These are phyloP conservation scores for Bipolaris sorokiniana DNA, from an alignment of 2,329 filamentous ascomycete species.

Conservation along the genomic window DNA sequence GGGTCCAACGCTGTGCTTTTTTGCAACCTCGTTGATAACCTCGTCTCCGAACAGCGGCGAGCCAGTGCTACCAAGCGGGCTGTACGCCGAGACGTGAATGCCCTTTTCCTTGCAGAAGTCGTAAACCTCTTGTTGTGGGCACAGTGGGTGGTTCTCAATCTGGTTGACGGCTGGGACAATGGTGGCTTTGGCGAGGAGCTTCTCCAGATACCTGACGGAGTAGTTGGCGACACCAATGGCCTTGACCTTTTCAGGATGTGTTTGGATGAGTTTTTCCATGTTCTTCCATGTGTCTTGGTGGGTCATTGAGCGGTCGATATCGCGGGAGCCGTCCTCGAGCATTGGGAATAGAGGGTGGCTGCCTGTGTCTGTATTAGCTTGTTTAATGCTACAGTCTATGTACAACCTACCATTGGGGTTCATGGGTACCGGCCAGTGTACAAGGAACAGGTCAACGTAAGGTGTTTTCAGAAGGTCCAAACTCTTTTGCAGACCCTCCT, in stretches of 20 bases:
- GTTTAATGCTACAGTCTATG: background rate
- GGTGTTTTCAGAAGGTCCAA: conserved; percentile 75
- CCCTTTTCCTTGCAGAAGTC: conserved; percentile 71
- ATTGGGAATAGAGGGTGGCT: conserved; percentile 78
- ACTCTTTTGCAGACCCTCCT: conserved; percentile 73
- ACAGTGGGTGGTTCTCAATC: conserved; percentile 75
- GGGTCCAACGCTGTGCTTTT: conserved; percentile 56
- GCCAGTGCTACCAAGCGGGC: conserved; percentile 57
- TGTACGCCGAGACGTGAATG: conserved; percentile 75
- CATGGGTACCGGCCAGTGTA: conserved; percentile 85
- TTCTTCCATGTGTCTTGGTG: conserved; percentile 79
- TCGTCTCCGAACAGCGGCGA: conserved; percentile 57
- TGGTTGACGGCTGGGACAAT: conserved; percentile 72
- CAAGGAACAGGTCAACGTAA: conserved; percentile 80
- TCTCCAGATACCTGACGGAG: conserved; percentile 55
- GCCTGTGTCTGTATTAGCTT: conserved; percentile 47
- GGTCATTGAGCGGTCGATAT: conserved; percentile 71
- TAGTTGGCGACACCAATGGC: conserved; percentile 60
- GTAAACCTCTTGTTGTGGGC: conserved; percentile 75
- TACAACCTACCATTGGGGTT: conserved; percentile 68
- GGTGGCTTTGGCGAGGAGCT: conserved; percentile 63
- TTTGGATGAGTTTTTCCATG: conserved; percentile 67
- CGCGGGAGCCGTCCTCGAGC: conserved; percentile 73
- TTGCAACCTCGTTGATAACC: conserved; percentile 55
- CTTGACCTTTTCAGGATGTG: conserved; percentile 54